Percentiles rank a stretch among this genome's conserved stretches.
Evolutionary conservation across 2,329 filamentous ascomycete species (phyloP).

Genomic region (Neonectria ditissima): DNA sequence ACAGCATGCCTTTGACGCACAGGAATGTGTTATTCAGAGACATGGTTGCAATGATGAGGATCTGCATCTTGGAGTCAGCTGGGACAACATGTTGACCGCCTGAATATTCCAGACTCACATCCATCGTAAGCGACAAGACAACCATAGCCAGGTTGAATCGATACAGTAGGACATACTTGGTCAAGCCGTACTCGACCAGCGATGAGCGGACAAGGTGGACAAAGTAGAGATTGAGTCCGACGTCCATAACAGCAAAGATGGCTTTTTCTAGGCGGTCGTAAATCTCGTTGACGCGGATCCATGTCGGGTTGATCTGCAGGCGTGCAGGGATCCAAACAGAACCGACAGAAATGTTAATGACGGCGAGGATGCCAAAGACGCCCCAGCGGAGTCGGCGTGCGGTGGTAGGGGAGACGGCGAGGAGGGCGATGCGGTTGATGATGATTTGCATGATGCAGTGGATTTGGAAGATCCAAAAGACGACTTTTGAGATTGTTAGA

Average conservation of each 20-base stretch:
- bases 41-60: slow-evolving; percentile 42
- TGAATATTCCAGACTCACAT: slow-evolving; percentile 34
- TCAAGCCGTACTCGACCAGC: slow-evolving; percentile 60
- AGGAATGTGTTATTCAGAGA: slow-evolving; percentile 40
- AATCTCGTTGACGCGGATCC: slow-evolving; percentile 57
- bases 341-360: slow-evolving; percentile 62
- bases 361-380: slow-evolving; percentile 54
- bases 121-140: slow-evolving; percentile 46
- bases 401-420: slow-evolving; percentile 54
- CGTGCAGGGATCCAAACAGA: slow-evolving; percentile 64
- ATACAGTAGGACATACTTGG: slow-evolving; percentile 61
- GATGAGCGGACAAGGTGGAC: slow-evolving; percentile 56
- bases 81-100: no score
- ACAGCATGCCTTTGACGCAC: slow-evolving; percentile 19
- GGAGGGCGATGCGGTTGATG: slow-evolving; percentile 61
- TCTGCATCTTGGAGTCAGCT: slow-evolving; percentile 27
- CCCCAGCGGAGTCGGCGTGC: slow-evolving; percentile 57
- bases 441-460: slow-evolving; percentile 63
- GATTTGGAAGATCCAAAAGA: slow-evolving; percentile 52
- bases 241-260: slow-evolving; percentile 60
- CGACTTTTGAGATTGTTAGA: slow-evolving; percentile 34
- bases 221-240: slow-evolving; percentile 61
- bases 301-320: slow-evolving; percentile 53
- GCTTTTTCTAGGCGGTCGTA: slow-evolving; percentile 64
- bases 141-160: slow-evolving; percentile 50